phyloP scores from a whole-genome alignment of 83 land plant species.

The Picea mariana region DNA sequence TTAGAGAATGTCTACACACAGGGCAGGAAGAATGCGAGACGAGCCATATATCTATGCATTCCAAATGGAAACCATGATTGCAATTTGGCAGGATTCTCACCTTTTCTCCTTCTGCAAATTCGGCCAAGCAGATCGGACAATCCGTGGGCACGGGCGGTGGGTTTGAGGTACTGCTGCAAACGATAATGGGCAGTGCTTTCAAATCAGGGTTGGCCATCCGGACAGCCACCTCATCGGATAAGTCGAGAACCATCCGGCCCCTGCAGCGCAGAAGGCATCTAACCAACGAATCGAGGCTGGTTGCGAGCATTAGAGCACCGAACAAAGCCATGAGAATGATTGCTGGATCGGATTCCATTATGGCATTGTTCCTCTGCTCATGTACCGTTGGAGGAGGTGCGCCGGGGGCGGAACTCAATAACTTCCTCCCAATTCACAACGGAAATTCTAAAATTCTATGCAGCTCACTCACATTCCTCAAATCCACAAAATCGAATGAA shows the following conservation, averaged over 20 bases:
- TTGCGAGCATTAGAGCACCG: constrained; percentile 64
- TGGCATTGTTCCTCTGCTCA: neutral
- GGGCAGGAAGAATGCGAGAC: constrained; percentile 34
- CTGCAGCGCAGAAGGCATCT: constrained; percentile 59
- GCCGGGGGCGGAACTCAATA: no score
- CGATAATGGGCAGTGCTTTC: constrained; percentile 10
- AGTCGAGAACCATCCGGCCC: neutral
- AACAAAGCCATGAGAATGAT: constrained; percentile 71
- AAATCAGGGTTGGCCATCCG: neutral
- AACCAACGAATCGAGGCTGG: constrained; percentile 59
- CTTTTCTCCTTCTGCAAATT: no score
- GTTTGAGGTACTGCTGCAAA: neutral
- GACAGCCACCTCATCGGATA: neutral
- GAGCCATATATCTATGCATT: constrained; percentile 35
- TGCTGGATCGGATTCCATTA: constrained; percentile 55
- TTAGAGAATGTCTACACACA: constrained; percentile 24
- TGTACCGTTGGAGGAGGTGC: no score
- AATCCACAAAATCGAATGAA: no score
- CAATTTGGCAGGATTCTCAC: neutral
- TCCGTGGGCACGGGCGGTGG: no score
- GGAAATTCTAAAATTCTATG: no score
- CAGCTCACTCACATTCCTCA: no score
- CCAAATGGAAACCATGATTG: no score
- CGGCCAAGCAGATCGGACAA: no score
- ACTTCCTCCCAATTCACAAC: no score